Base-by-base conservation (phyloP, 2,329 filamentous ascomycete species). In the Fusarium newnesense region DNA sequence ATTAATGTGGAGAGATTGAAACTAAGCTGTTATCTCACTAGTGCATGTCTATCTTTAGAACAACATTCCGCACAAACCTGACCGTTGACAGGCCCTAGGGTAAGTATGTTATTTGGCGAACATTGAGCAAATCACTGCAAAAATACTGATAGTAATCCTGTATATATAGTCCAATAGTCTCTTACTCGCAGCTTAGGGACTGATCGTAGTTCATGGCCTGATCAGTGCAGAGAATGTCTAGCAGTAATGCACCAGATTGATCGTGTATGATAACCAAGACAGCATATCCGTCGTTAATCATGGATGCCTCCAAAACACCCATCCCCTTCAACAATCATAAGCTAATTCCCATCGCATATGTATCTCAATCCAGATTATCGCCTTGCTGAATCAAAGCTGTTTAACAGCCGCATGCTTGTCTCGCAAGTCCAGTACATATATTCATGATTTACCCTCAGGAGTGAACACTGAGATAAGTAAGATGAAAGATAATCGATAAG, bases 1-100 rank as follows among this genome's bases (percentile, higher is more conserved):
- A 40, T 39, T 15, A 19, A 7, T 9, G 2, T 9, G 7, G 10
- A 1, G 5, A n/a, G 3, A 15, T 1, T 0, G 1, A 7, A 4
- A 7, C 34, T 54, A 54, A 28, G 34, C 24, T 21, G 2, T 53
- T 18, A 9, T 28, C 7, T 0, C 1, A n/a, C 24, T 39, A 28
- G 34, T 2, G 10, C 2, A 6, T 6, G 0, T 37, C 34, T 53
- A 39, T n/a, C 5, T 39, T 39, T 39, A 39, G 34, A 28, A 26
- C 4, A 32, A n/a, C 5, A 21, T 15, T 21, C 1, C 0, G 5
- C 0, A n/a, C n/a, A n/a, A n/a, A n/a, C n/a, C n/a, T n/a, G 11
- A 6, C 3, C 4, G 15, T 4, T 19, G 19, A 21, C 2, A 47
- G 32, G 11, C 32, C 32, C 32, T 32, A 32, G 44, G 44, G 44